Conservation (phyloP, 2,329 filamentous ascomycete species). For the Chaetomium olivaceum region DNA sequence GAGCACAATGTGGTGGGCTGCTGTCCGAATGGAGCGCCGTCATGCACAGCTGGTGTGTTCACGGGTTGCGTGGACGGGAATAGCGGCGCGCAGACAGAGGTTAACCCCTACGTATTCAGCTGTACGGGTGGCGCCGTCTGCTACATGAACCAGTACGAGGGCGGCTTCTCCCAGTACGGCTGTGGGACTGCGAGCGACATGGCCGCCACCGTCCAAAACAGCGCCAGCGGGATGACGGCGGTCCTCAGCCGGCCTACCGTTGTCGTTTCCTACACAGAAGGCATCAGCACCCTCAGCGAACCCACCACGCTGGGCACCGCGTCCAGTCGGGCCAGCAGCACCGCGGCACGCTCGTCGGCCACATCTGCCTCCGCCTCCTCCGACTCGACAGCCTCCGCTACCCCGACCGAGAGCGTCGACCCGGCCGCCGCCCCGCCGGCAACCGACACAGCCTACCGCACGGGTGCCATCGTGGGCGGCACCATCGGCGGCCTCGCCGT, state of each 20-base stretch:
- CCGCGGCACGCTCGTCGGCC: constrained; percentile 22
- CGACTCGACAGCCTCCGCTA: constrained; percentile 6
- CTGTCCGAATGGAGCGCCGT: constrained; percentile 52
- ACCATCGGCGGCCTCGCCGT: constrained; percentile 54
- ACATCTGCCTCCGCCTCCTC: constrained; percentile 19
- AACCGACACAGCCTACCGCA: constrained; percentile 36
- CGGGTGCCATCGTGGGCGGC: constrained; percentile 56
- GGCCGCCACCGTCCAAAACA: constrained; percentile 51
- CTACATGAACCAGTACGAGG: constrained; percentile 57
- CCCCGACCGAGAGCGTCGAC: constrained; percentile 13
- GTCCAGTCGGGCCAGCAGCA: constrained; percentile 25
- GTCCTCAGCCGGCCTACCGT: constrained; percentile 43
- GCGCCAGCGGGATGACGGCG: constrained; percentile 46
- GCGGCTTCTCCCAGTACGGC: constrained; percentile 58
- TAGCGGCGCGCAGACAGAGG: constrained; percentile 50
- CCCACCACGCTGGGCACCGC: constrained; percentile 45
- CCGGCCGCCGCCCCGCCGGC: constrained; percentile 19
- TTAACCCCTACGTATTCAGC: constrained; percentile 59
- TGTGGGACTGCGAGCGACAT: constrained; percentile 53
- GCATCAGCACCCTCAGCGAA: constrained; percentile 42
- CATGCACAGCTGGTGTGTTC: constrained; percentile 57
- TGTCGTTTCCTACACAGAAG: constrained; percentile 45
- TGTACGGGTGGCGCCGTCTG: constrained; percentile 55
- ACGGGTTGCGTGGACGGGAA: constrained; percentile 58
- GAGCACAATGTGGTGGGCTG: constrained; percentile 54